Evolutionary conservation across 768 basidiomycete species (phyloP), one percentile per base, ranked within the genome.

Genomic region (Nidula microcarpa): DNA sequence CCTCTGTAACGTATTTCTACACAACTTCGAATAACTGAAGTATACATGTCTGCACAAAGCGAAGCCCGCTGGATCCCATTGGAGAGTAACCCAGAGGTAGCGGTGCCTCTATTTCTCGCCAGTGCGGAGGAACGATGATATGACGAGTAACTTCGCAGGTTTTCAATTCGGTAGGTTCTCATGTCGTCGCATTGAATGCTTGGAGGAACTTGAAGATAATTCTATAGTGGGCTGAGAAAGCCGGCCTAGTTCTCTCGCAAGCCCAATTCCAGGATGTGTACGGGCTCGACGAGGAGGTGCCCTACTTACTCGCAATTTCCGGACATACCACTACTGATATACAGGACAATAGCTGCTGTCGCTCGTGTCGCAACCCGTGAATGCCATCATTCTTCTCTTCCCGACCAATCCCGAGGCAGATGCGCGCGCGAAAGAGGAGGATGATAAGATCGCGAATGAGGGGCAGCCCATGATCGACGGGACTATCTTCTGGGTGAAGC

Each of bases 341-440:
- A 2, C 11, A 43, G 33, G 17, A 36, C 47, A 4, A 39, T 50
- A 97, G 82, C 77, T 94, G 34, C 81, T 96, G 2, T 69, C 53
- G 0, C 75, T 91, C 63, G 86, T 95, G 0, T 75, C 87, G 0
- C 65, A 76, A 56, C 93, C 89, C 0, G 88, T 88, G 33, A 87
- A 88, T 62, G 95, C 95, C 0, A 81, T 97, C 7, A 72, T 96
- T 6, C 73, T 98, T 5, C 78, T 97, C 18, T 98, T 96, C 69
- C 95, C 95, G 0, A 79, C 80, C 1, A 67, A 66, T 14, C 67
- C 82, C 9, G 79, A 81, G n/a, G 63, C 61, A 8, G 78, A 76
- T 41, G 64, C 55, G 4, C 78, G 73, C 43, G 74, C 84, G 43
- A 73, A 74, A 41, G 70, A 73, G 44, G 89, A 93, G 56, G 91